phyloP scores from a whole-genome alignment of 1,284 basidiomycete genomes.

The Golubevia sp. region DNA sequence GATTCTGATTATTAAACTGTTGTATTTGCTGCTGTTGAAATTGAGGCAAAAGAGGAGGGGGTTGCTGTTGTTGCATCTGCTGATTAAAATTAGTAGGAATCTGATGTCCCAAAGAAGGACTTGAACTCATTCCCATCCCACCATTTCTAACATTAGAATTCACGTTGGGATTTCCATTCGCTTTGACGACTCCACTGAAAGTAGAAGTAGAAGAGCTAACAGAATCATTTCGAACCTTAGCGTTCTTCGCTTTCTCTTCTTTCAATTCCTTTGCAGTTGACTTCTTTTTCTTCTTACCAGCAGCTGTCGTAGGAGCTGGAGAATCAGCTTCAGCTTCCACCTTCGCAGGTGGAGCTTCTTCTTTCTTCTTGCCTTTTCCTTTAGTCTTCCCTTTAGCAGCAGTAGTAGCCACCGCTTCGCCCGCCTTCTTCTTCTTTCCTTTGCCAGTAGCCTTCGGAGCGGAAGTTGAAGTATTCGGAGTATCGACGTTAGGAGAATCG shows the following conservation, averaged over 20 bases:
- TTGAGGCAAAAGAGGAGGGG: no score
- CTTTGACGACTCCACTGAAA: not conserved
- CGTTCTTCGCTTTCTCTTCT: not conserved
- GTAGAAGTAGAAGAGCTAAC: not conserved
- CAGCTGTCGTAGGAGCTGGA: not conserved
- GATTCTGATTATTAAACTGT: not conserved
- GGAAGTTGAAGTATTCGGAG: no score
- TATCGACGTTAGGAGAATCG: no score
- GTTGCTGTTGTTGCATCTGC: not conserved
- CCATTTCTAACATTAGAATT: not conserved
- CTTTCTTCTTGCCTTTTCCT: constrained; percentile 1
- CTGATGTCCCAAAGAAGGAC: not conserved
- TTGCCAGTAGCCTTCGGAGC: not conserved
- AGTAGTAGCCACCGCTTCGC: not conserved
- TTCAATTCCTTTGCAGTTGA: not conserved
- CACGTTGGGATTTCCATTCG: not conserved
- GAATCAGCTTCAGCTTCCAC: not conserved
- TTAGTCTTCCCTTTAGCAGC: not conserved
- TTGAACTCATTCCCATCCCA: no score
- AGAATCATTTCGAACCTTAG: not conserved
- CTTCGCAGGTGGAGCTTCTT: not conserved
- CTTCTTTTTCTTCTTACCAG: not conserved
- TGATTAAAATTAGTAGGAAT: not conserved
- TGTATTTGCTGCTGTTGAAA: not conserved
- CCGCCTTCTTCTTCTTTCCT: not conserved